phyloP scores from a whole-genome alignment of 169 alveolate genomes.

The Eimeria tenella region DNA sequence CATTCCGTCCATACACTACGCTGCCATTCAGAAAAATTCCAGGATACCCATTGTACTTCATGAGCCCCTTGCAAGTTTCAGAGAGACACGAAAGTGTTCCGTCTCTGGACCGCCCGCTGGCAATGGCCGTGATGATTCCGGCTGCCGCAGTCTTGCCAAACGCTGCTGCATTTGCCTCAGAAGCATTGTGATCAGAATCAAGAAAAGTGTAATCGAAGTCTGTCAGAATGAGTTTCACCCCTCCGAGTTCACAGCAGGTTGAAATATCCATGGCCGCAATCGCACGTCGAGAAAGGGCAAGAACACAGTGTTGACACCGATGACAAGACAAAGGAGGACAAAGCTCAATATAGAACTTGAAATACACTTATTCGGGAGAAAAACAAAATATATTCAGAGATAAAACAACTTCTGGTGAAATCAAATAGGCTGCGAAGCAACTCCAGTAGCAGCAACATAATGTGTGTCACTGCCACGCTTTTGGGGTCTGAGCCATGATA shows the following conservation, averaged over 20 bases:
- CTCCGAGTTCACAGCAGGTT: constrained; percentile 17
- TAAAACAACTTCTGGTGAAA: not conserved
- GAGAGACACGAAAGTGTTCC: constrained; percentile 60
- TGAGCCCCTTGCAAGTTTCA: not conserved
- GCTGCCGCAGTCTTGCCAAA: constrained; percentile 39
- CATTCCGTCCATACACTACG: constrained; percentile 81
- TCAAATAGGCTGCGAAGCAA: not conserved
- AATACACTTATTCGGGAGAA: too few relatives aligned
- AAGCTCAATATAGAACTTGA: not conserved
- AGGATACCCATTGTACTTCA: constrained; percentile 78
- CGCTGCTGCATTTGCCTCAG: constrained; percentile 58
- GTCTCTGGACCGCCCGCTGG: constrained; percentile 72
- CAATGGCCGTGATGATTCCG: constrained; percentile 62
- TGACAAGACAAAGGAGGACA: not conserved
- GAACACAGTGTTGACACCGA: not conserved
- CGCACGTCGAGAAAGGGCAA: not conserved
- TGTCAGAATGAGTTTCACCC: constrained; percentile 65
- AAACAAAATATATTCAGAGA: not conserved
- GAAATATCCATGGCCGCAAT: constrained; percentile 59
- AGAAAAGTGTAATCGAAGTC: constrained; percentile 78
- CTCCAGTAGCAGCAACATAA: not conserved
- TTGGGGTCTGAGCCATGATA: not conserved
- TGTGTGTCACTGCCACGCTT: constrained; percentile 26
- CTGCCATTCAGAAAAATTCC: constrained; percentile 84
- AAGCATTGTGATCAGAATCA: constrained; percentile 51